These are phyloP conservation scores for Misopates orontium DNA, from an alignment of 257 asterid species.

Conservation along the genomic window DNA sequence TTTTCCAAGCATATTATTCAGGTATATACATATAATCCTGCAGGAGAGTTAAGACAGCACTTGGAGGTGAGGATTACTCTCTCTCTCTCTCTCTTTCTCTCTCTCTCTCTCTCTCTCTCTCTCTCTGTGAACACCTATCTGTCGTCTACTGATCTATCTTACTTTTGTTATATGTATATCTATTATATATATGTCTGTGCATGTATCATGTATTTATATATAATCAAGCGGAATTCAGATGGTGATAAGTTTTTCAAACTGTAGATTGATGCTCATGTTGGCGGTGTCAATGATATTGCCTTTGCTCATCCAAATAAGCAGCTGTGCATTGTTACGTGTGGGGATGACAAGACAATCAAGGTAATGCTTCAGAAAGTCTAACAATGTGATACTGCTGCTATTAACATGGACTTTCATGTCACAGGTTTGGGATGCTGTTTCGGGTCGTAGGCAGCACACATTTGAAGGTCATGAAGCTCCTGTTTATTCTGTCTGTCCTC, in stretches of 20 bases:
- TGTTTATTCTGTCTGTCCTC: conserved; percentile 96
- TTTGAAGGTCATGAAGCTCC: conserved; percentile 99
- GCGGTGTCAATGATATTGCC: conserved; percentile 95
- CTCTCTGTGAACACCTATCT: too few relatives aligned
- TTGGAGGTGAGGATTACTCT: conserved; percentile 55
- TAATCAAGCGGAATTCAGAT: conserved; percentile 10
- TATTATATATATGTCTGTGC: not conserved
- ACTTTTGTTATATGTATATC: not conserved
- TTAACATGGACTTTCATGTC: conserved; percentile 29
- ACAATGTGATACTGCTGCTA: conserved; percentile 12
- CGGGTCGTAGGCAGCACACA: conserved; percentile 64
- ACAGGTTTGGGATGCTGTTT: conserved; percentile 94
- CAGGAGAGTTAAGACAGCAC: conserved; percentile 78
- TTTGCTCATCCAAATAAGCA: conserved; percentile 95
- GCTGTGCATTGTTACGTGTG: conserved; percentile 90
- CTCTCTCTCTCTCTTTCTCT: conserved; percentile 1
- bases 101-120: conserved; percentile 1
- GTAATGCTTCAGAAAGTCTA: conserved; percentile 36
- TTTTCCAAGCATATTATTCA: conserved; percentile 90
- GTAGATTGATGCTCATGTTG: conserved; percentile 94
- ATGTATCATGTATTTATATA: not conserved
- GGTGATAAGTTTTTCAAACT: too few relatives aligned
- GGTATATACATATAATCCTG: conserved; percentile 69
- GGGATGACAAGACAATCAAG: conserved; percentile 96
- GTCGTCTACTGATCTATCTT: not conserved